These are phyloP conservation scores for Penicillium sp. DNA, from an alignment of 2,329 filamentous ascomycete species.

Conservation along the genomic window DNA sequence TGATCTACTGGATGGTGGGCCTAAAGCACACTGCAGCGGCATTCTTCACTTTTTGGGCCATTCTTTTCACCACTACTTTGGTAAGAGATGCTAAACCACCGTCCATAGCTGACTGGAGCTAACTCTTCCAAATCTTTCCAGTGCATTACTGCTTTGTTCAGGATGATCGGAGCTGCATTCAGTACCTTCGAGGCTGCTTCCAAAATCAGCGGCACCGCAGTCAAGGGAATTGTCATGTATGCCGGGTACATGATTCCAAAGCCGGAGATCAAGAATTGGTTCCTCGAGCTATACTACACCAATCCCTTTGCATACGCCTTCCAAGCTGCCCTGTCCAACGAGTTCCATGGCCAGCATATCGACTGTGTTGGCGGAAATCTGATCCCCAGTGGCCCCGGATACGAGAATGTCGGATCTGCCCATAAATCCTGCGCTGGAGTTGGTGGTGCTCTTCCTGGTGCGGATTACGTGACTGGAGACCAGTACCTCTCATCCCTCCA, in stretches of 20 bases:
- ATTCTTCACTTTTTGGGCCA: conserved; percentile 65
- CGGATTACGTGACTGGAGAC: conserved; percentile 56
- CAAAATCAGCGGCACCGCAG: conserved; percentile 51
- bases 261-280: conserved; percentile 56
- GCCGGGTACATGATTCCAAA: conserved; percentile 50
- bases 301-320: conserved; percentile 43
- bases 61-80: conserved; percentile 56
- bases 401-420: conserved; percentile 19
- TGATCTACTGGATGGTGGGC: conserved; percentile 66
- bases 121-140: conserved; percentile 15
- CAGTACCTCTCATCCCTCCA: conserved; percentile 59
- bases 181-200: conserved; percentile 61
- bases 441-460: conserved; percentile 55
- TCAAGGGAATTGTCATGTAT: conserved; percentile 43
- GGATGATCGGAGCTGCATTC: conserved; percentile 59
- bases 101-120: conserved; percentile 4
- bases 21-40: conserved; percentile 53
- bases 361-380: conserved; percentile 41
- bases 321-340: conserved; percentile 40
- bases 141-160: conserved; percentile 62
- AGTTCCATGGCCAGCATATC: conserved; percentile 39
- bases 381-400: conserved; percentile 38
- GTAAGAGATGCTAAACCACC: conserved; percentile 34
- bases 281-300: conserved; percentile 50
- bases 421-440: conserved; percentile 54